Conservation (phyloP, 495 filamentous ascomycete species). For the Talaromyces proteolyticus region DNA sequence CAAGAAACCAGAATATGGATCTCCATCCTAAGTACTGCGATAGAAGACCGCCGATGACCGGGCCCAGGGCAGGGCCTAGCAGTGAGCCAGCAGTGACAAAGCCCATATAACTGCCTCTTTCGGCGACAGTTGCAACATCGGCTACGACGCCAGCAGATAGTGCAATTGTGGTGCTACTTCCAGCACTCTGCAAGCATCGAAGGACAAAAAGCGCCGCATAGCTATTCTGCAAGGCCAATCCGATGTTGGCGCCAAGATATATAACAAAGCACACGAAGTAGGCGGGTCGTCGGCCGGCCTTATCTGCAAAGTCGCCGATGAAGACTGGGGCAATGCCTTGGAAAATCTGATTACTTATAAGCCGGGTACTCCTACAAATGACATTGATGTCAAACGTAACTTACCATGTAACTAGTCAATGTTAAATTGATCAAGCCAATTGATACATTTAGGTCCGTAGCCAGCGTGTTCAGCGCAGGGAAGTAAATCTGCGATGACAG, state of each 20-base stretch:
- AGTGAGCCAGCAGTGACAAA: slow-evolving; percentile 19
- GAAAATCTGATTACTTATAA: slow-evolving; percentile 49
- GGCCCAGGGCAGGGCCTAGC: slow-evolving; percentile 28
- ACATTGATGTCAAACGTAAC: too few species aligned
- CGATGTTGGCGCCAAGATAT: slow-evolving; percentile 58
- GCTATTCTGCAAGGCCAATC: slow-evolving; percentile 52
- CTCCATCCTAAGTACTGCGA: slow-evolving; percentile 29
- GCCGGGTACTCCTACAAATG: too few species aligned
- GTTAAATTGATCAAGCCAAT: slow-evolving; percentile 38
- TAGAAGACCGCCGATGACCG: slow-evolving; percentile 35
- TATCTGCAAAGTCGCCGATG: slow-evolving; percentile 56
- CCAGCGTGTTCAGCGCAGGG: slow-evolving; percentile 30
- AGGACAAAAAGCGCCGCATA: slow-evolving; percentile 59
- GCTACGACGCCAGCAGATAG: slow-evolving; percentile 57
- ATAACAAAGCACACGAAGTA: slow-evolving; percentile 53
- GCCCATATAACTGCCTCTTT: slow-evolving; percentile 57
- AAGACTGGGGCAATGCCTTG: slow-evolving; percentile 55
- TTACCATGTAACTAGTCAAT: slow-evolving; percentile 52
- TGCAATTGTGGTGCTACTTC: slow-evolving; percentile 44
- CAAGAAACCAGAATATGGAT: slow-evolving; percentile 41
- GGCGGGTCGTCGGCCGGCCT: slow-evolving; percentile 50
- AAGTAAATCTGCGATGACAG: slow-evolving; percentile 40
- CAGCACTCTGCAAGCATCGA: slow-evolving; percentile 57
- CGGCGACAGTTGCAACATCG: slow-evolving; percentile 52
- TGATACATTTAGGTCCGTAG: slow-evolving; percentile 30